These are phyloP conservation scores for Eragrostis nindensis DNA, from an alignment of 176 grass and related monocot genomes.

Conservation along the genomic window DNA sequence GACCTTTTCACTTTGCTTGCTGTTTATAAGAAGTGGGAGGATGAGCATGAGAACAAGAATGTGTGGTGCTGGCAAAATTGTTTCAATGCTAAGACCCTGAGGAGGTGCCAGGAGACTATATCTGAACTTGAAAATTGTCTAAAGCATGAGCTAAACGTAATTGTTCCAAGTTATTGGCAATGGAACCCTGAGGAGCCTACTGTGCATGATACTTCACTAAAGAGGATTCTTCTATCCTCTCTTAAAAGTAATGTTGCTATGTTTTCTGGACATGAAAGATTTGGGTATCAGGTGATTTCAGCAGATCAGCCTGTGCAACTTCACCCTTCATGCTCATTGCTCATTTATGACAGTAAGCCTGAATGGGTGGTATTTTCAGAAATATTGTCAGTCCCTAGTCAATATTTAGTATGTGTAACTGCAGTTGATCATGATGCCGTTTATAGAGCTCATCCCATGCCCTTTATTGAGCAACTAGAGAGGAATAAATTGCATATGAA, in stretches of 20 bases:
- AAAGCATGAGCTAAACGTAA: constrained; percentile 72
- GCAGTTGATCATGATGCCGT: constrained; percentile 74
- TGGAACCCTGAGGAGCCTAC: constrained; percentile 75
- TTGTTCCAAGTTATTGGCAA: constrained; percentile 80
- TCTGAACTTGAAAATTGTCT: constrained; percentile 83
- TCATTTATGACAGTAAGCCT: constrained; percentile 64
- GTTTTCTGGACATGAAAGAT: constrained; percentile 79
- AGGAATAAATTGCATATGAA: constrained; percentile 70
- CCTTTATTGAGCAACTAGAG: constrained; percentile 63
- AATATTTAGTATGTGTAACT: constrained; percentile 96
- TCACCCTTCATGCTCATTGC: constrained; percentile 87
- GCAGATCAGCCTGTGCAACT: constrained; percentile 76
- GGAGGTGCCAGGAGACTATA: constrained; percentile 82
- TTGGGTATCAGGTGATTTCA: constrained; percentile 88
- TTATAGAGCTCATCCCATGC: constrained; percentile 41
- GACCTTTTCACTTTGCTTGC: constrained; percentile 94
- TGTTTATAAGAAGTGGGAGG: constrained; percentile 98
- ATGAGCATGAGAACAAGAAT: constrained; percentile 61
- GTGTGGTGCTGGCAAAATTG: constrained; percentile 95
- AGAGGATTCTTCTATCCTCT: constrained; percentile 76
- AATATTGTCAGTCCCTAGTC: constrained; percentile 73
- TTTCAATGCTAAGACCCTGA: constrained; percentile 94
- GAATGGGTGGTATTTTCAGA: constrained; percentile 95
- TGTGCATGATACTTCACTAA: constrained; percentile 62
- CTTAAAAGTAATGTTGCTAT: constrained; percentile 84